A percentile compares a stretch with the other conserved stretches of the same genome.
Conservation (phyloP, 108 stramenopile species). For the Seminavis robusta region DNA sequence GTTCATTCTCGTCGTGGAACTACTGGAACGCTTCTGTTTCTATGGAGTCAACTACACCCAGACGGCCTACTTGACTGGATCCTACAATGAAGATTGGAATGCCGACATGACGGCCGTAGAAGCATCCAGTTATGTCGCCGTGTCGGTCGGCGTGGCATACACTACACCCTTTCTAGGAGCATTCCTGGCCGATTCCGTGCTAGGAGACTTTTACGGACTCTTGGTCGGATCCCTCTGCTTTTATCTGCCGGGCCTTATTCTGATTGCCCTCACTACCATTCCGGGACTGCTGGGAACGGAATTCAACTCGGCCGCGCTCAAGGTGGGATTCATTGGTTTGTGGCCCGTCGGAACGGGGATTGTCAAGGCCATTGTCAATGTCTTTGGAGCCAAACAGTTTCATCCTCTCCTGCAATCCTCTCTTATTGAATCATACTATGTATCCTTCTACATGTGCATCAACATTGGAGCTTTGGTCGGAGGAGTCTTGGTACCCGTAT, state of each 20-base stretch:
- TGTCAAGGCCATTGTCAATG: slow-evolving; percentile 82
- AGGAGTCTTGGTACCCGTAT: slow-evolving; percentile 68
- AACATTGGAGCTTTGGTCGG: slow-evolving; percentile 85
- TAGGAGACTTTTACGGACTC: slow-evolving; percentile 75
- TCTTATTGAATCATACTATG: slow-evolving; percentile 78
- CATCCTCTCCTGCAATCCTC: slow-evolving; percentile 81
- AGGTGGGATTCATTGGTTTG: slow-evolving; percentile 51
- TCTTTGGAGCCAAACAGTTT: slow-evolving; percentile 87
- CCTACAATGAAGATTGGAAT: slow-evolving; percentile 75
- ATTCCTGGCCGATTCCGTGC: slow-evolving; percentile 61
- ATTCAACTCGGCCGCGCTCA: slow-evolving; percentile 53
- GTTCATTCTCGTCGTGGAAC: slow-evolving; percentile 76
- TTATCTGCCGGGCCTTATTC: slow-evolving; percentile 72
- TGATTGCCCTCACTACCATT: slow-evolving; percentile 70
- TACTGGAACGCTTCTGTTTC: slow-evolving; percentile 79
- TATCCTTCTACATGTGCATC: slow-evolving; percentile 89
- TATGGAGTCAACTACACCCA: slow-evolving; percentile 85
- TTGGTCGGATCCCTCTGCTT: slow-evolving; percentile 51
- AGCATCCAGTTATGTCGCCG: slow-evolving; percentile 71
- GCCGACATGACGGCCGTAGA: slow-evolving; percentile 59
- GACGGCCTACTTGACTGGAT: slow-evolving; percentile 77
- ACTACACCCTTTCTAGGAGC: slow-evolving; percentile 82
- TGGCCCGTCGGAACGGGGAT: slow-evolving; percentile 85
- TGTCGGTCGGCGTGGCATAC: slow-evolving; percentile 80
- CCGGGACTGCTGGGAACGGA: slow-evolving; percentile 55